Base-by-base conservation (phyloP, 768 basidiomycete genomes). In the Filobasidium floriforme region DNA sequence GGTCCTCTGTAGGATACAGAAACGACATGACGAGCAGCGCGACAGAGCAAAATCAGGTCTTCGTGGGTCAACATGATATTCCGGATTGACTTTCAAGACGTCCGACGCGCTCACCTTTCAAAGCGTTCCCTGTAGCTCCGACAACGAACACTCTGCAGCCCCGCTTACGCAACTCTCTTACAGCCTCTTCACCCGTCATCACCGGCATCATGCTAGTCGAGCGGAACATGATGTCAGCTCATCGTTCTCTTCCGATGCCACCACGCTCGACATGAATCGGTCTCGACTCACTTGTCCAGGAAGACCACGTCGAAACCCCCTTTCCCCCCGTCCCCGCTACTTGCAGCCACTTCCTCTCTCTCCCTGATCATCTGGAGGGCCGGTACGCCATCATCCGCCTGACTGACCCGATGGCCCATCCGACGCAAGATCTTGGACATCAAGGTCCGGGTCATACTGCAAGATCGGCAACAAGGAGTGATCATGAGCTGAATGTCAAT, bases 121-220 rank as follows among this genome's bases (percentile, higher is more conserved):
- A 59, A 14, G 77, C 77, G 60, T 78, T 78, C 19, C 77, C 77
- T 0, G 76, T 78, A 59, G 73, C 75, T 22, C 77, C 77, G 5
- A 76, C 75, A 29, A 78, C 74, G 61, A 69, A 78, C 24, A 76
- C 54, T 22, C 69, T 71, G 61, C 70, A 72, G 7, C 73, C 74
- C 51, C 75, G 71, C 24, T 70, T 65, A 44, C 77, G 61, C 19
- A 78, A 70, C 62, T 76, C 75, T 1, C 69, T 46, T 0, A 72
- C 74, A 7, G 74, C 73, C 61, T 78, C 77, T n/a, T 76, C 75
- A 29, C 77, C 77, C 0, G 73, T 69, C 77, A 76, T 78, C 22
- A 76, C 55, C 10, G 77, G 77, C 77, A 78, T 78, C 72, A 75
- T 75, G 54, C 46, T 51, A 51, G 46, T 51, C 46, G 46, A 51